phyloP scores from a whole-genome alignment of 2,329 filamentous ascomycete genomes.

The Paecilomyces niveus region DNA sequence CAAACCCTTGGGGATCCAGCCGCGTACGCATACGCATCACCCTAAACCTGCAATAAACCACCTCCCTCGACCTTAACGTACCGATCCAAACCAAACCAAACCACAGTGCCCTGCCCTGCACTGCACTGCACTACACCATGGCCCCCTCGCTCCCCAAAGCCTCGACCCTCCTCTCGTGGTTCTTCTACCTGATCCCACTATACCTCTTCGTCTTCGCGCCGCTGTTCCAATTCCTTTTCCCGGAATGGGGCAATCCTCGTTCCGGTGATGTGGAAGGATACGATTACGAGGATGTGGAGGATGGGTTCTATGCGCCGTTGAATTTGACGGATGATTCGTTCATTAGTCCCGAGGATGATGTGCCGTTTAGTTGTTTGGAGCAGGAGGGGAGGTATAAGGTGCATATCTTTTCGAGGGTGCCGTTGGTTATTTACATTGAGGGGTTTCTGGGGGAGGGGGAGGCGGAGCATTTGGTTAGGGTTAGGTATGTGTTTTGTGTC shows the following conservation, averaged over 20 bases:
- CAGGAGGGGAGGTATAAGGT: slow-evolving; percentile 24
- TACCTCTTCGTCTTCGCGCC: slow-evolving; percentile 31
- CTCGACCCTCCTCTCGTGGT: slow-evolving; percentile 25
- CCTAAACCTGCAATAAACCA: too few relatives aligned
- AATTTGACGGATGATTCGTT: slow-evolving; percentile 24
- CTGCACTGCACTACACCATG: slow-evolving; percentile 9
- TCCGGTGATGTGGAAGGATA: slow-evolving; percentile 7
- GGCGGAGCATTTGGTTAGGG: slow-evolving; percentile 42
- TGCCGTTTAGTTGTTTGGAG: slow-evolving; percentile 17
- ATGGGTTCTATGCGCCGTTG: slow-evolving; percentile 9
- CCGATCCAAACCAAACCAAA: too few relatives aligned
- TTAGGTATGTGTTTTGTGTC: slow-evolving; percentile 40
- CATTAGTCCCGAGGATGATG: slow-evolving; percentile 28
- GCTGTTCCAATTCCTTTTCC: slow-evolving; percentile 13
- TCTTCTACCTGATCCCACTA: slow-evolving; percentile 29
- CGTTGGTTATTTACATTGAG: slow-evolving; percentile 54
- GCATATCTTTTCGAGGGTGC: slow-evolving; percentile 47
- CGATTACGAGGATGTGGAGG: slow-evolving; percentile 2
- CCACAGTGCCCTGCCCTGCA: background rate
- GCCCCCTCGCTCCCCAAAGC: slow-evolving; percentile 15
- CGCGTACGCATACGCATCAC: too few relatives aligned
- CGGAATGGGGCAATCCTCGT: slow-evolving; percentile 2
- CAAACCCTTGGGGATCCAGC: too few relatives aligned
- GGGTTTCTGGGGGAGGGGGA: slow-evolving; percentile 46
- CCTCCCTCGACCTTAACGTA: too few relatives aligned